Percentiles rank a stretch among this genome's conserved stretches.
These are phyloP conservation scores for Leishmania guyanensis DNA, from an alignment of 208 protist species.

Conservation along the genomic window DNA sequence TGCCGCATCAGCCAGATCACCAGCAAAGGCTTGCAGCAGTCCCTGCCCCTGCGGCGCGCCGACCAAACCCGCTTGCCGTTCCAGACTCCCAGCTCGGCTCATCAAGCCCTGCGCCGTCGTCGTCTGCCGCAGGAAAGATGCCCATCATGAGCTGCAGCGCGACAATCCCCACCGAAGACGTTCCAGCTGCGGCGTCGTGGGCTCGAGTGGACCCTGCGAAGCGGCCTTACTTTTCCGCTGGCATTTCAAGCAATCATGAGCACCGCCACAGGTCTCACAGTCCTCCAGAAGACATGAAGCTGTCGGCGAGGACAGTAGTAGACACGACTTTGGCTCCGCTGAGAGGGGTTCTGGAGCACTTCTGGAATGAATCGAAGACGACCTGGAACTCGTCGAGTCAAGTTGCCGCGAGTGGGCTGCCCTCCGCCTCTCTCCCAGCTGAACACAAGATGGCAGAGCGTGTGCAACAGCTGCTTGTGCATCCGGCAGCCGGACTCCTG, in stretches of 20 bases:
- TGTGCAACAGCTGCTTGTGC: conserved; percentile 18
- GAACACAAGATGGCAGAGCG: background rate
- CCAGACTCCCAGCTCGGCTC: conserved; percentile 28
- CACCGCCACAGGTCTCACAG: background rate
- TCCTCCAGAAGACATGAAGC: background rate
- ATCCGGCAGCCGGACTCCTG: conserved; percentile 16
- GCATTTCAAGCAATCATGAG: background rate
- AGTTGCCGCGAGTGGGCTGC: background rate
- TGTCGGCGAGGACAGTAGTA: conserved; percentile 13
- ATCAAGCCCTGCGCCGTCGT: background rate
- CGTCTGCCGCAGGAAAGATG: background rate
- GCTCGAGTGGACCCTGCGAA: conserved; percentile 30
- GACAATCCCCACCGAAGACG: conserved; percentile 1
- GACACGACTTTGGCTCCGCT: conserved; percentile 45
- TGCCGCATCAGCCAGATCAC: background rate
- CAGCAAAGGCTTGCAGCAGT: background rate
- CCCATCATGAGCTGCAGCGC: background rate
- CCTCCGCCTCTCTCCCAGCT: background rate
- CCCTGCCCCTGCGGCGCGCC: background rate
- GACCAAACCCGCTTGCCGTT: conserved; percentile 37
- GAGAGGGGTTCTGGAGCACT: conserved; percentile 52
- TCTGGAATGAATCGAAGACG: conserved; percentile 25
- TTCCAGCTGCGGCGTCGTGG: conserved; percentile 26
- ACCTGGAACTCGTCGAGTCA: background rate
- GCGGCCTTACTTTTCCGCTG: conserved; percentile 28